Evolutionary conservation across 1,284 basidiomycete species (phyloP).

Genomic region (Tilletia indica): DNA sequence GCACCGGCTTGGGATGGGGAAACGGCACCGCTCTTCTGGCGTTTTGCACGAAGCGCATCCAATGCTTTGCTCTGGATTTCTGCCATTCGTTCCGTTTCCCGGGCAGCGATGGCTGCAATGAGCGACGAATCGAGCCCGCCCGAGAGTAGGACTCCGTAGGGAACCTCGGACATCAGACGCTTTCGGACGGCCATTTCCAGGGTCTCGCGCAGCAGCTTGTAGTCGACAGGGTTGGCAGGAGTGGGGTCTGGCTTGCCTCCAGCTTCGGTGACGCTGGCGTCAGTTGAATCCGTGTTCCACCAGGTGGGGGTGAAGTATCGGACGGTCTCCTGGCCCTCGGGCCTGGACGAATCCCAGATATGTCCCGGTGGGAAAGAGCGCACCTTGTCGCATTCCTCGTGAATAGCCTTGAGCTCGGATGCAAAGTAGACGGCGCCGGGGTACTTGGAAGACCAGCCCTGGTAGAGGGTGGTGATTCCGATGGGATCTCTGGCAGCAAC

Average conservation of each 20-base stretch:
- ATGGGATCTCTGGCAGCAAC: conserved; percentile 96
- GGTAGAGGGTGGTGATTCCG: conserved; percentile 96
- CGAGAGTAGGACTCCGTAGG: conserved; percentile 92
- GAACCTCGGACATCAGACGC: conserved; percentile 97
- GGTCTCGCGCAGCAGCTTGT: conserved; percentile 65
- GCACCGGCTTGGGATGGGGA: not conserved
- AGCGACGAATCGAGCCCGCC: conserved; percentile 94
- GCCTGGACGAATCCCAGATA: conserved; percentile 60
- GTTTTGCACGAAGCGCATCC: conserved; percentile 57
- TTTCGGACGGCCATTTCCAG: conserved; percentile 92
- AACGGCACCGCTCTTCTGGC: conserved; percentile 13
- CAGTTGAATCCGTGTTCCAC: conserved; percentile 60
- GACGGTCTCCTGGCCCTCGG: conserved; percentile 52
- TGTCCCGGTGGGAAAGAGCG: conserved; percentile 96
- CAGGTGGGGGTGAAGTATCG: conserved; percentile 57
- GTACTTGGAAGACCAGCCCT: conserved; percentile 82
- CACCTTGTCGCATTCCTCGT: conserved; percentile 90
- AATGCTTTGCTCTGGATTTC: conserved; percentile 61
- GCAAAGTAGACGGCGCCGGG: conserved; percentile 88
- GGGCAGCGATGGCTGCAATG: conserved; percentile 92
- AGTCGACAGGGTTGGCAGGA: conserved; percentile 70
- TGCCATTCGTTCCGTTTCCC: conserved; percentile 85
- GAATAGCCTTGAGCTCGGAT: conserved; percentile 90
- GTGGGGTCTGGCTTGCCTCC: conserved; percentile 48
- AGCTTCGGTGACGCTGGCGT: conserved; percentile 48